Evolutionary conservation across 2,329 filamentous ascomycete genomes (phyloP), one percentile per base, ranked within the genome.

Genomic region (Diaporthe australafricana): DNA sequence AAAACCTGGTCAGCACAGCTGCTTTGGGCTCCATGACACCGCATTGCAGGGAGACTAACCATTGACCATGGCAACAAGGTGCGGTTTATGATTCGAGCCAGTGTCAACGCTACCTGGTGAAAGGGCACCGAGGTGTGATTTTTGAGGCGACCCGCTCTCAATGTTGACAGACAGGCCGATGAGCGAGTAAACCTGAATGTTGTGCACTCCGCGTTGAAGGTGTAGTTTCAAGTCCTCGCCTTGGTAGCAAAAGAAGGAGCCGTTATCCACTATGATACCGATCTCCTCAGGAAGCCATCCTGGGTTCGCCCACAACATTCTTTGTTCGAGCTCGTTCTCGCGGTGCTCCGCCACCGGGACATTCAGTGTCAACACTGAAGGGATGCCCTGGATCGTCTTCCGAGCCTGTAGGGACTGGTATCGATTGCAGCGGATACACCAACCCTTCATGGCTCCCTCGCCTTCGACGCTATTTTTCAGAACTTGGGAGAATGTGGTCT

Each of bases 211-310:
- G 40, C 93, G 89, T 78, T 96, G 92, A 27, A 97, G 83, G 76
- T 96, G 94, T 60, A 93, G 83, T 79, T 92, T 92, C 75, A 99
- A 83, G 77, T 98, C 95, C 68, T 97, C 92, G 2, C 96, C 96
- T 81, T 99, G 95, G 75, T 95, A 98, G 81, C 95, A 98, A 81
- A 94, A 95, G 79, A 98, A 94, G 78, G 97, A 94, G n/a, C 94
- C 94, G 77, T 94, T 90, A 72, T 97, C 94, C 71, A 98, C 90
- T 71, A 97, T 94, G 78, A 99, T 90, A 47, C 96, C 96, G 77
- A 99, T 95, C 80, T 98, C 95, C 78, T 96, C 93, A 0, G 96
- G 96, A 16, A 99, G 86, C 92, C 96, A 99, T 20, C 94, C 94
- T 0, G 94, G 94, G 16, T 91, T 94, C 1, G 94, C 90, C 97